These are phyloP conservation scores for Hypoxylon sp. DNA, from an alignment of 2,329 filamentous ascomycete genomes.

Conservation along the genomic window DNA sequence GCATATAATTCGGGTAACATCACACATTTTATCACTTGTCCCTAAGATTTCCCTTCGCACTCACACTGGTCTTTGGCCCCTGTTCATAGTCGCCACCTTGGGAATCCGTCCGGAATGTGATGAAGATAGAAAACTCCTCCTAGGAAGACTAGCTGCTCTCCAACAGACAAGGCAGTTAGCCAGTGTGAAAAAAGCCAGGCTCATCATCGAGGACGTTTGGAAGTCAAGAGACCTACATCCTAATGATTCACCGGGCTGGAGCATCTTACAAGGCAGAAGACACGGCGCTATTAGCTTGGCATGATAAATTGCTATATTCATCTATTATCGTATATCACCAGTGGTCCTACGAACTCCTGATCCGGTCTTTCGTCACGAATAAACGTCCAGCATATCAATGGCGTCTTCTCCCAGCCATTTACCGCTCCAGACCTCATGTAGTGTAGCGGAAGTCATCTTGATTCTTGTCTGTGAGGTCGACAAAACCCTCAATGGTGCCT, in stretches of 20 bases:
- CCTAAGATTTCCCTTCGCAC: constrained; percentile 49
- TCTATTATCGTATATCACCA: not conserved
- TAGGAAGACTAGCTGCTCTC: constrained; percentile 47
- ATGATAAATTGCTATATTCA: constrained; percentile 29
- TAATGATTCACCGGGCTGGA: constrained; percentile 35
- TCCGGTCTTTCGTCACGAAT: not conserved
- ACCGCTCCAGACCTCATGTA: constrained; percentile 29
- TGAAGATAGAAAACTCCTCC: constrained; percentile 47
- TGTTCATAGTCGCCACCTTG: constrained; percentile 53
- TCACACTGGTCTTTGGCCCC: constrained; percentile 51
- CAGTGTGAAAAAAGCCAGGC: constrained; percentile 53
- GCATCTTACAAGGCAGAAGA: constrained; percentile 37
- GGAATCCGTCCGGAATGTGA: constrained; percentile 51
- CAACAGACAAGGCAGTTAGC: constrained; percentile 53
- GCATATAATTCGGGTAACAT: constrained; percentile 45
- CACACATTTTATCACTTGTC: constrained; percentile 47
- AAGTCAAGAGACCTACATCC: constrained; percentile 49
- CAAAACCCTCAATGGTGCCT: constrained; percentile 46
- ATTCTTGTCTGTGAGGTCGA: constrained; percentile 47
- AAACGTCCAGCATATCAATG: not conserved
- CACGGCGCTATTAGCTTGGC: constrained; percentile 49
- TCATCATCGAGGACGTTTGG: constrained; percentile 53
- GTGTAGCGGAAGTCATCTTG: constrained; percentile 51
- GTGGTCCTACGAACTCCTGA: not conserved
- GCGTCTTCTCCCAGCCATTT: not conserved